Base-by-base conservation (phyloP, 2,329 filamentous ascomycete species). In the Magnaporthiopsis incrustans region DNA sequence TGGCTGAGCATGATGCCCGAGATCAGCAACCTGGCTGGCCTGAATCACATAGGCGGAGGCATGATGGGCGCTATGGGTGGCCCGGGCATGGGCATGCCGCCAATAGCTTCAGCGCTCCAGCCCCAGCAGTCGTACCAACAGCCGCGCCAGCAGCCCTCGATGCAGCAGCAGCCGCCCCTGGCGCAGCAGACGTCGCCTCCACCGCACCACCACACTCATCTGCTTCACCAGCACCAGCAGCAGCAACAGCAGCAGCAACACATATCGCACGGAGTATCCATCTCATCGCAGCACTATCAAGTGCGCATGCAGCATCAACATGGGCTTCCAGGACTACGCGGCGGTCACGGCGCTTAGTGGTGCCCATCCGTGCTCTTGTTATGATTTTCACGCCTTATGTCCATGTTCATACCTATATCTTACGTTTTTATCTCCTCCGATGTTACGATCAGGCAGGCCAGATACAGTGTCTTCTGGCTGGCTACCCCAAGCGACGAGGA, bases 1-100 rank as follows among this genome's bases (percentile, higher is more conserved):
- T 83, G 80, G 80, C 77, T 76, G 33, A 78, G 78, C 53, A 71
- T 82, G 62, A 74, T 82, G 69, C 77, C 73, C 74, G 27, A 57
- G 65, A 66, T 63, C 79, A 79, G 64, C 26, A 61, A 61, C 26
- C 50, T 61, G 25, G 50, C 50, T 15, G 50, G 38, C 25, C 35
- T 44, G 15, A 25, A 38, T 6, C 18, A 25, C 3, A 61, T 50
- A 25, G 60, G 60, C n/a, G 30, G 26, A 26, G 27, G 50, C 38
- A 61, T 32, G 60, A 44, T 44, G 27, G 60, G 60, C 4, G 60
- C 38, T 30, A 61, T 61, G 60, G 35, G 60, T 53, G 44, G 2
- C 44, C 5, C 18, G 22, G 44, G 22, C n/a, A 61, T 30, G 33
- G 60, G 60, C 15, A 58, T 58, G 57, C 57, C 57, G 7, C 14